Evolutionary conservation across 495 filamentous ascomycete genomes (phyloP), one percentile per base, ranked within the genome.

Genomic region (Ascodesmis nigricans): DNA sequence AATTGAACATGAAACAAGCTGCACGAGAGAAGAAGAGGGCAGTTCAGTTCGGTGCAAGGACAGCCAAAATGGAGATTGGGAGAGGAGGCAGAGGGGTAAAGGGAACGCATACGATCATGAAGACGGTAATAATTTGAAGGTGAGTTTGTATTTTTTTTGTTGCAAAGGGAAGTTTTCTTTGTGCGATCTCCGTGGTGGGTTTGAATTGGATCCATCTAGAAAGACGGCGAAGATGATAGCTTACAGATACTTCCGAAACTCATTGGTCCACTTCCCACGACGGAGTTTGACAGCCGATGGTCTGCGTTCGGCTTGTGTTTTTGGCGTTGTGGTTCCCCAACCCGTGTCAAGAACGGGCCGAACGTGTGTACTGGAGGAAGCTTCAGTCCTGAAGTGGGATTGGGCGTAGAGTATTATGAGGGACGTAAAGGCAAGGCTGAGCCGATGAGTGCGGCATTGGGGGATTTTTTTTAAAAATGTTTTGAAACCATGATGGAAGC

Each of bases 1-100:
- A 65, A 19, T 53, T 93, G 5, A 77, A 76, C 0, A 67, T 99
- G 63, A 44, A 43, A 1, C 53, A 48, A 3, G 78, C 76, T 0
- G 72, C 87, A 2, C 60, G 55, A 19, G 81, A 91, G 55, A 91
- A 87, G 62, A 99, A 99, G 54, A 65, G 87, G 43, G 87, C 87
- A 9, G 69, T 71, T n/a, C 80, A 91, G 53, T 91, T 91, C 49
- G 80, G 80, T 19, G 67, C 79, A 4, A 61, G 78, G 39, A 87
- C 77, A 6, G 80, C 80, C 6, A 90, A 81, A 53, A 84, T 90
- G 70, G 73, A 80, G 49, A 56, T 53, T 19, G 74, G 59, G 44
- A 68, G n/a, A n/a, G n/a, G n/a, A n/a, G n/a, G 61, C 13, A 80
- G 80, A 8, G 68, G 58, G 40, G 69, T 61, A 9, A 81, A 75